Base-by-base conservation (phyloP, 495 filamentous ascomycete species). In the Penicillium egyptiacum region DNA sequence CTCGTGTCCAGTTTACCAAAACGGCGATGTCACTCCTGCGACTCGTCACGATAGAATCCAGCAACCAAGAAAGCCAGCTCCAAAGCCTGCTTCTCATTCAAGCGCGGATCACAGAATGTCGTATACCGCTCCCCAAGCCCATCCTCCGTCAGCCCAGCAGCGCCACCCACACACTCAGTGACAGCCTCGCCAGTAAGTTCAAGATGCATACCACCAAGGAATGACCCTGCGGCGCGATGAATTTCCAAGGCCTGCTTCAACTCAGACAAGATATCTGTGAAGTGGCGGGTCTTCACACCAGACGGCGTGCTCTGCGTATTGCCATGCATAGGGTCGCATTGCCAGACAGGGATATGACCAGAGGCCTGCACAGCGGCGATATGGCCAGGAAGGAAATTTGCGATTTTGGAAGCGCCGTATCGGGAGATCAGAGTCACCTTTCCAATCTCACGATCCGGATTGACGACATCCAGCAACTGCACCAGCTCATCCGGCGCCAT, bases 301-400 rank as follows among this genome's bases (percentile, higher is more conserved):
- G 81, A 77, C 0, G 85, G 76, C 0, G 91, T 92, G 19, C 84
- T 81, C 55, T 75, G 75, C 7, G 75, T 79, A 52, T 81, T 87
- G 56, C 94, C 94, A 75, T 98, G 94, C 95, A 98, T 98, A 11
- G 94, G 94, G 72, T 98, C 94, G 73, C 91, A 96, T 71, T 96
- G 91, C 94, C 94, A 98, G 59, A 98, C 91, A 14, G 96, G 91
- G 20, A 83, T 67, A 69, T 93, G 86, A 2, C 81, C 81, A 52
- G 88, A 89, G 7, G 59, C 58, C 64, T 92, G 85, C 19, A 98
- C 94, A 43, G 90, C 90, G 53, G 86, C 81, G 67, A 98, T 97
- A 74, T 98, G 94, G 2, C 70, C 79, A 0, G 90, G 88, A 2
- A 98, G 80, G 50, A 92, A 81, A 3, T 76, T 59, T 22, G 81